Base-by-base conservation (phyloP, 768 basidiomycete genomes). In the Hortiboletus campestris region DNA sequence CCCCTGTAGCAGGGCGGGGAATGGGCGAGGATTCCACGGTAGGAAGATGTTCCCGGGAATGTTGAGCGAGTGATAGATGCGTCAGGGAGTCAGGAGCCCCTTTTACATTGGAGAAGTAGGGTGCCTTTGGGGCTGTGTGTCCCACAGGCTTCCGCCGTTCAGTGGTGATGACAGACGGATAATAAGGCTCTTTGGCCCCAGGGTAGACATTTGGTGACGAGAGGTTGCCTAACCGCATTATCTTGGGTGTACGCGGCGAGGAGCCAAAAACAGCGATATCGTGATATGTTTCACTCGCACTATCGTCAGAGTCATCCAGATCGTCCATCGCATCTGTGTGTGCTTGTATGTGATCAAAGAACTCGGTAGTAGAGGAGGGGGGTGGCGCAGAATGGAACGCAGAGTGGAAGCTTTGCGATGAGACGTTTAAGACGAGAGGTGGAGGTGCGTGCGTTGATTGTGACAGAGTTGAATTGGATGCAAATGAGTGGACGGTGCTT, bases 241-340 rank as follows among this genome's bases (percentile, higher is more conserved):
- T 65, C 56, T 77, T 68, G 32, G 81, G 58, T 55, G 32, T 54
- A 42, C 75, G 73, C 35, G 74, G 56, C 11, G 63, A 19, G 20
- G 63, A 57, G 38, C 63, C 46, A 66, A 63, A 68, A 48, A 65
- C 63, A 58, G 66, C 61, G 22, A 74, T 62, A 16, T 76, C 76
- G 16, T 71, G 70, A 43, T 72, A 75, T 13, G 70, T 74, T 28
- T 79, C 81, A 20, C 72, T 69, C 38, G 62, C 55, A 49, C 70
- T 72, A 51, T 78, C 78, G 25, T 78, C 78, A 47, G 82, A 83
- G 22, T 84, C 82, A 56, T 86, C 87, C 50, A 87, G 72, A 58
- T 86, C 88, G 61, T 88, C 85, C 82, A 90, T 83, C 25, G 82
- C 86, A 68, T 86, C 86, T 7, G 82, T 81, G 42, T 87, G 83